These are phyloP conservation scores for Eucalyptus melliodora DNA, from an alignment of 345 rosid genomes.

Conservation along the genomic window DNA sequence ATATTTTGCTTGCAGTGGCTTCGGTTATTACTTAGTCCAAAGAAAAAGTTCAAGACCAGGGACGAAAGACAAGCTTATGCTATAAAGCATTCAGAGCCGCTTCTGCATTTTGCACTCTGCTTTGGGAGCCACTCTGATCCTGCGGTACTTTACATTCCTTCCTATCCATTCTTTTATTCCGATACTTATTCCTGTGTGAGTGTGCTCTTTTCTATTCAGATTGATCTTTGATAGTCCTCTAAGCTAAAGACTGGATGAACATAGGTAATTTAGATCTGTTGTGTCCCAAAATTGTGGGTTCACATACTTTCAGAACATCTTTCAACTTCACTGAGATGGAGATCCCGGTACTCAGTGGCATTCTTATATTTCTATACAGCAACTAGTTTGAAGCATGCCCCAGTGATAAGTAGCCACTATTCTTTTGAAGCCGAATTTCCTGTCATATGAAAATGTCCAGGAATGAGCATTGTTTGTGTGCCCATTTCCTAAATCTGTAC, in stretches of 20 bases:
- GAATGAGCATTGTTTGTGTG: neutral
- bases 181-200: neutral
- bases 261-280: neutral
- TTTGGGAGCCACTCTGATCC: constrained; percentile 97
- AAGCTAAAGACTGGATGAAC: neutral
- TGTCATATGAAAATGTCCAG: neutral
- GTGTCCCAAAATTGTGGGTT: neutral
- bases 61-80: constrained; percentile 62
- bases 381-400: neutral
- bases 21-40: constrained; percentile 54
- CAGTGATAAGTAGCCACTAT: neutral
- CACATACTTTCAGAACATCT: neutral
- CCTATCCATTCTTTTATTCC: neutral
- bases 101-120: constrained; percentile 71
- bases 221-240: neutral
- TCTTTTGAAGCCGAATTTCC: neutral
- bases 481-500: neutral
- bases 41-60: constrained; percentile 57
- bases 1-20: constrained; percentile 58
- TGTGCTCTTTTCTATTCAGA: neutral
- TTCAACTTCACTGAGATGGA: neutral
- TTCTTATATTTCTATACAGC: neutral
- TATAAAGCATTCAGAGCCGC: constrained; percentile 58
- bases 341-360: neutral
- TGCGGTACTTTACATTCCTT: constrained; percentile 37